Base-by-base conservation (phyloP, 768 basidiomycete genomes). In the Trametes gibbosa region DNA sequence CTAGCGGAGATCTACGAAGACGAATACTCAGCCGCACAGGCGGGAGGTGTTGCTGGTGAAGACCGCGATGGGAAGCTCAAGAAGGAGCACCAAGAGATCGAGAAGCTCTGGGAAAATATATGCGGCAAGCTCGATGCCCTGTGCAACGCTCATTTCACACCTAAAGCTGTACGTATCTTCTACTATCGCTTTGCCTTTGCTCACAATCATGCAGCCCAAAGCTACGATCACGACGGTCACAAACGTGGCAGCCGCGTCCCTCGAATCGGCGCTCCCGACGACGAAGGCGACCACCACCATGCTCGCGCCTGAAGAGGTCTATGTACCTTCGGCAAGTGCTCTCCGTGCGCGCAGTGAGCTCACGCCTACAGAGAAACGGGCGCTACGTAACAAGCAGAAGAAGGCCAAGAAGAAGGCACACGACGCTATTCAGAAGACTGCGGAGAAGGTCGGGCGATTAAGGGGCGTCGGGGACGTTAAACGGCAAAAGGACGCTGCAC, bases 1-100 rank as follows among this genome's bases (percentile, higher is more conserved):
- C 82, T 99, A 46, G 95, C 95, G 14, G 90, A 98, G 75, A 91
- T 99, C 40, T 98, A 98, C 73, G 97, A 97, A 70, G 87, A 90
- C 46, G 95, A 95, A 58, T 99, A 89, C 72, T 79, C 86, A 39
- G 85, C 87, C 6, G 82, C 83, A 35, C 83, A 86, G 62, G 75
- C 78, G 0, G 85, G 82, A 14, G 83, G 78, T 5, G 72, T 76
- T 2, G 70, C 75, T 14, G 75, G 74, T 0, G 90, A 94, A 64
- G 91, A 95, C 65, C 80, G 93, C 7, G 95, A 98, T 64, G 93
- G 89, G 19, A 95, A 92, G 71, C 77, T 98, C 37, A 77, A 81
- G 68, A 89, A 90, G 68, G 92, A 97, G 71, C 96, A 98, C 70
- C 84, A 87, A 14, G 95, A 91, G 71, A 86, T 98, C 52, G 86